Evolutionary conservation across 352 stramenopile species (phyloP).

Genomic region (Phytophthora pini): DNA sequence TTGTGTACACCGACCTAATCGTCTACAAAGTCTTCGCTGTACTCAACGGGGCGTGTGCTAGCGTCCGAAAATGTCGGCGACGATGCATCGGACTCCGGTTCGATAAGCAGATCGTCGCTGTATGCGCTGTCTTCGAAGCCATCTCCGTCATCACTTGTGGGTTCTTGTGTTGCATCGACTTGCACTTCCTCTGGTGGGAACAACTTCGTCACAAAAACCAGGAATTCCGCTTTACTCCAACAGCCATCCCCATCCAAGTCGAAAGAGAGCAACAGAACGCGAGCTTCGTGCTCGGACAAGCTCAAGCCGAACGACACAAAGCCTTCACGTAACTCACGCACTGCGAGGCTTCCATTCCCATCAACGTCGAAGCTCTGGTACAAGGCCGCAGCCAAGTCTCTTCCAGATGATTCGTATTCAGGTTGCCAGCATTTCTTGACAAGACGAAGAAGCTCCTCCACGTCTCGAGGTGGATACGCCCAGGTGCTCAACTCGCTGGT

Average conservation of each 20-base stretch:
- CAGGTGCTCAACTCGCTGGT: slow-evolving; percentile 58
- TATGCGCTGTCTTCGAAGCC: slow-evolving; percentile 19
- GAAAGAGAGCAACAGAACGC: slow-evolving; percentile 56
- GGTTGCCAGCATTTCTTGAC: slow-evolving; percentile 45
- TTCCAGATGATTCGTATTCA: slow-evolving; percentile 16
- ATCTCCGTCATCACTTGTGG: not conserved
- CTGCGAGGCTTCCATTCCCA: slow-evolving; percentile 61
- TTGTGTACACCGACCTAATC: slow-evolving; percentile 3
- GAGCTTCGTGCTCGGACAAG: slow-evolving; percentile 50
- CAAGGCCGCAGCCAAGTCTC: slow-evolving; percentile 38
- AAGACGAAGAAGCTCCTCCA: slow-evolving; percentile 63
- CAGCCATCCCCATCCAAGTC: slow-evolving; percentile 61
- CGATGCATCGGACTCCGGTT: slow-evolving; percentile 19
- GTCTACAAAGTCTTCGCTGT: slow-evolving; percentile 69
- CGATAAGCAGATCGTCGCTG: slow-evolving; percentile 25
- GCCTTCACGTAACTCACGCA: slow-evolving; percentile 58
- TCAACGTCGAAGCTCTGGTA: slow-evolving; percentile 66
- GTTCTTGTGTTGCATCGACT: not conserved
- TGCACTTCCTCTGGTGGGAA: slow-evolving; percentile 21
- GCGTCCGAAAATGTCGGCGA: slow-evolving; percentile 17
- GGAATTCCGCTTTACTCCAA: slow-evolving; percentile 60
- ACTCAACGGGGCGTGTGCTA: slow-evolving; percentile 34
- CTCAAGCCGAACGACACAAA: slow-evolving; percentile 49
- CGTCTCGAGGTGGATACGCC: slow-evolving; percentile 61
- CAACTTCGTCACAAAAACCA: slow-evolving; percentile 49